These are phyloP conservation scores for Plasmodium inui DNA, from an alignment of 169 alveolate species.

Conservation along the genomic window DNA sequence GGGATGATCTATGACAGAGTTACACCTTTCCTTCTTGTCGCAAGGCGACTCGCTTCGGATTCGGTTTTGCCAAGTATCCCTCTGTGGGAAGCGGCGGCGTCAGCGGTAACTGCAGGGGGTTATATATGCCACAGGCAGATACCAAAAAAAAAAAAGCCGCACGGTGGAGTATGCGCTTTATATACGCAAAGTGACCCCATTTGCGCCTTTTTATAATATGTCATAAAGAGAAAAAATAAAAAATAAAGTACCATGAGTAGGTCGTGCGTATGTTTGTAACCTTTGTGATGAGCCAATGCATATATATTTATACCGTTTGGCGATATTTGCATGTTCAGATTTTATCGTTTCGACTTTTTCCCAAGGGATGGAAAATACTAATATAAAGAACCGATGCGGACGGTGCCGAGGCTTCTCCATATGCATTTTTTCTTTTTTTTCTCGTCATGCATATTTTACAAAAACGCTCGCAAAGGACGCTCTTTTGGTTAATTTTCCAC, in stretches of 20 bases:
- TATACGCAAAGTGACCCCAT: neutral
- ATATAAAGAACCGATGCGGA: neutral
- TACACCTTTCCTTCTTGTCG: neutral
- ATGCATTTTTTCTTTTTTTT: neutral
- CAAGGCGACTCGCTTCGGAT: neutral
- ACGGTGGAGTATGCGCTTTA: neutral
- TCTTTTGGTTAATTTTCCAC: neutral
- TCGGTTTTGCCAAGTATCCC: neutral
- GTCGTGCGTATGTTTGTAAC: neutral
- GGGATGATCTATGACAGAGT: neutral
- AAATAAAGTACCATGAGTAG: neutral
- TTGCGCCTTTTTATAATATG: neutral
- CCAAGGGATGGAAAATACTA: neutral
- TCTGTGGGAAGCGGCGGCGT: neutral
- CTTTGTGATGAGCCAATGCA: neutral
- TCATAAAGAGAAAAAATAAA: neutral
- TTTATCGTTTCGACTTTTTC: neutral
- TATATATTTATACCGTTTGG: neutral
- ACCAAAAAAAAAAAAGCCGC: neutral
- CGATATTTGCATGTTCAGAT: neutral
- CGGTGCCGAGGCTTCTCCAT: neutral
- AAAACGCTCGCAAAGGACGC: neutral
- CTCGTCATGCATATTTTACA: neutral
- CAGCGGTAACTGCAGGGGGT: slow-evolving; percentile 71
- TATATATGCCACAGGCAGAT: neutral